phyloP scores from a whole-genome alignment of 441 rosid genomes.

The Adansonia gregorii region DNA sequence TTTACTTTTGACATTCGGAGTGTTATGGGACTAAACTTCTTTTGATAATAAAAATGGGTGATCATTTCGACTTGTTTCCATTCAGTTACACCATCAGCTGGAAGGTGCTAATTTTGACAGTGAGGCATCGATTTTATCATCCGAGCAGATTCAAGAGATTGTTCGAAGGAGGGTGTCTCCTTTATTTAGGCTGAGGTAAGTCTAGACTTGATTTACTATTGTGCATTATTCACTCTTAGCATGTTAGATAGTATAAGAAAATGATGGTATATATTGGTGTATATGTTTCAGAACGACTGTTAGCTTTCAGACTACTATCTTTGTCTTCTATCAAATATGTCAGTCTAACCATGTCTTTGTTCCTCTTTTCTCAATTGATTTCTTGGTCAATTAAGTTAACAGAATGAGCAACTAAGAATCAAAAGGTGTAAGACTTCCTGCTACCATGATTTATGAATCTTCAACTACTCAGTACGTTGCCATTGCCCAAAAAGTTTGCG shows the following conservation, averaged over 20 bases:
- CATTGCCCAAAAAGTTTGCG: background rate
- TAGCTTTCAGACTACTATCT: background rate
- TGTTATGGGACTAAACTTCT: background rate
- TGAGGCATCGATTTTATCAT: slow-evolving; percentile 58
- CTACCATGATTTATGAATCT: background rate
- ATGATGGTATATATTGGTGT: background rate
- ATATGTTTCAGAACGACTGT: background rate
- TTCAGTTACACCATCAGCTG: slow-evolving; percentile 66
- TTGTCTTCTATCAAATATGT: background rate
- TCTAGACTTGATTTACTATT: background rate
- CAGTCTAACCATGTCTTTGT: background rate
- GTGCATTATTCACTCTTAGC: slow-evolving; percentile 1
- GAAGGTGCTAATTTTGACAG: slow-evolving; percentile 56
- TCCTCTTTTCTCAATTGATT: slow-evolving; percentile 11
- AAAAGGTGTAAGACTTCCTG: background rate
- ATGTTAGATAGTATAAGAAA: background rate
- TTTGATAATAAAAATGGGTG: background rate
- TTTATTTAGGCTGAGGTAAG: slow-evolving; percentile 46
- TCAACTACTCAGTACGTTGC: background rate
- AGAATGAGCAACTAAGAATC: slow-evolving; percentile 14
- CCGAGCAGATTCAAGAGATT: slow-evolving; percentile 64
- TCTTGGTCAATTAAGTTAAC: background rate
- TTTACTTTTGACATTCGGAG: background rate
- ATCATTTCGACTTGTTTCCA: slow-evolving; percentile 16
- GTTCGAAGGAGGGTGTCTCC: slow-evolving; percentile 68